Base-by-base conservation (phyloP, 1,139 yeast genomes). In the Geotrichum candidum region DNA sequence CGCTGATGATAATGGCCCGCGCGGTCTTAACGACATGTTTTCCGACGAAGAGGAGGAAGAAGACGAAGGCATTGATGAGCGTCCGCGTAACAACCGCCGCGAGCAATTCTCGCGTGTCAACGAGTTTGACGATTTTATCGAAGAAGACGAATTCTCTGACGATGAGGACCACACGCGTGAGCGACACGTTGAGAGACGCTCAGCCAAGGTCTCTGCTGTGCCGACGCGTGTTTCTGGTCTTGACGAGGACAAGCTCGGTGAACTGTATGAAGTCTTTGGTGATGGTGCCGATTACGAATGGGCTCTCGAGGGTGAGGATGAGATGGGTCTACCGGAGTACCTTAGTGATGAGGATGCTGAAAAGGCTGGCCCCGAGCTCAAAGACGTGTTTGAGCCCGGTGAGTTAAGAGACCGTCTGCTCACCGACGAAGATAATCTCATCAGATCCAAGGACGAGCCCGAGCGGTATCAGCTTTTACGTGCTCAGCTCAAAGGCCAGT, bases 231-330 rank as follows among this genome's bases (percentile, higher is more conserved):
- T 78, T 31, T 79, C 89, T 35, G 90, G 86, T 58, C 87, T 94
- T 54, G 97, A 95, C 69, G 87, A 96, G 65, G 99, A 94, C 71
- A 90, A 91, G 73, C 83, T 92, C 66, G 96, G 90, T 69, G 98
- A 94, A 73, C 83, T 94, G 70, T 91, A 86, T 71, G 99, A 94
- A 74, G 92, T 94, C 10, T 94, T 94, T 72, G 99, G 99, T 65
- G 95, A 91, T 73, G 99, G 99, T 56, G 94, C 87, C 65, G 98
- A 92, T 73, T 94, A 94, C 74, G 97, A 90, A 65, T 94, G 98
- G 98, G 99, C 99, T 1, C 80, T 95, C 64, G 97, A 90, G 70
- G 80, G 76, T 22, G 79, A 77, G 57, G 76, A 69, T 51, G 77
- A 72, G 53, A 74, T 69, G n/a, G 81, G 77, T 6, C 77, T 76